phyloP scores from a whole-genome alignment of 2,329 filamentous ascomycete species.

The Fusarium pseudocircinatum region DNA sequence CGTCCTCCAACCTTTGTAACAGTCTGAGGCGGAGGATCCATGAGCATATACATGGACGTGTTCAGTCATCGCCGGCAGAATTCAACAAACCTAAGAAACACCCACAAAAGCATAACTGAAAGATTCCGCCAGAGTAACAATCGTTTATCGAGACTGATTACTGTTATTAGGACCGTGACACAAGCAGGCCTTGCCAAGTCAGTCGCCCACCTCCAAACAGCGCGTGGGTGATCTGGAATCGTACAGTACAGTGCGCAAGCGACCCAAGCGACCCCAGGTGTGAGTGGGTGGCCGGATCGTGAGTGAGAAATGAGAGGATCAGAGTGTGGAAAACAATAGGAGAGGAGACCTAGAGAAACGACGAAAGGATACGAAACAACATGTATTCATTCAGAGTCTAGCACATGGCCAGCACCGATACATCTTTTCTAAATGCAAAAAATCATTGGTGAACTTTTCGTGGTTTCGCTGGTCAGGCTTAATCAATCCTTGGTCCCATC shows the following conservation, averaged over 20 bases:
- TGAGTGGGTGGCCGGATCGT: conserved; percentile 35
- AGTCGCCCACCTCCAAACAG: conserved; percentile 27
- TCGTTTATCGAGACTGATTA: not conserved
- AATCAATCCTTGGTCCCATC: conserved; percentile 26
- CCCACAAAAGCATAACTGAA: conserved; percentile 5
- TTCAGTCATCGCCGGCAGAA: not conserved
- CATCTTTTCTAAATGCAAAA: not conserved
- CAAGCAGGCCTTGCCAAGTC: conserved; percentile 41
- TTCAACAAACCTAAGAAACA: not conserved
- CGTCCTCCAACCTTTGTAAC: not conserved
- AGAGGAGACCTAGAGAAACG: not conserved
- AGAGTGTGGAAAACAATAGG: conserved; percentile 2
- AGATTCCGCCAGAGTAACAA: not conserved
- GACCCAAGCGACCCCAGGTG: not conserved
- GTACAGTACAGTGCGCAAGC: conserved; percentile 39
- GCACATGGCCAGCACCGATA: not conserved
- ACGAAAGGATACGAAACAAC: not conserved
- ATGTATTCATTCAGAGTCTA: not conserved
- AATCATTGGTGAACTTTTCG: not conserved
- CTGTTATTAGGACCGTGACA: conserved; percentile 29
- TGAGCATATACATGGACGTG: not conserved
- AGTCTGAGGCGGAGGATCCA: not conserved
- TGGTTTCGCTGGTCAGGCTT: conserved; percentile 9
- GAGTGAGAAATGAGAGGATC: conserved; percentile 32
- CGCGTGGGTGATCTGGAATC: conserved; percentile 40